A percentile compares a stretch with the other conserved stretches of the same genome.
Conservation (phyloP, 1,284 basidiomycete genomes). For the Sanghuangporus sanghuang region DNA sequence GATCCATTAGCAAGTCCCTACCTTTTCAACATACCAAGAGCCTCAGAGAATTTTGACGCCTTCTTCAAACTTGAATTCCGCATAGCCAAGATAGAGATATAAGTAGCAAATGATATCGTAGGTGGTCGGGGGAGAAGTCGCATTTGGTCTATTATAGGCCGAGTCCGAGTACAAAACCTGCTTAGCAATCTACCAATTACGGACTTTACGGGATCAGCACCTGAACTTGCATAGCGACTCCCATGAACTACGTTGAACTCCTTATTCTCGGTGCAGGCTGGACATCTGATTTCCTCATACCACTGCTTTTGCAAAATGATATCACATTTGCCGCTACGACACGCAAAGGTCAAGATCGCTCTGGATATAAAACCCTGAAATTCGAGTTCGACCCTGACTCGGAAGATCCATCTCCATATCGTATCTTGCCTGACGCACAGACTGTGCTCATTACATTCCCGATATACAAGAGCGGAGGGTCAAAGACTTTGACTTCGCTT, state of each 20-base stretch:
- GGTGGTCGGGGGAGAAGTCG: not conserved
- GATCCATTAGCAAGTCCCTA: too few species aligned
- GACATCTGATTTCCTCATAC: constrained; percentile 59
- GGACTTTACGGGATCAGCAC: not conserved
- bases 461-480: constrained; percentile 41
- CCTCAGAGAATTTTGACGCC: too few species aligned
- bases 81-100: too few species aligned
- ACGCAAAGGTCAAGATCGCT: constrained; percentile 37
- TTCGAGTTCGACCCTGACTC: constrained; percentile 47
- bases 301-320: constrained; percentile 39
- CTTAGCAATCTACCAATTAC: not conserved
- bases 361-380: constrained; percentile 33
- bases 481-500: constrained; percentile 30
- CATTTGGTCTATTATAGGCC: too few species aligned
- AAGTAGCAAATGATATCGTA: not conserved
- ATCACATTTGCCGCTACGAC: constrained; percentile 52
- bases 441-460: constrained; percentile 64
- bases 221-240: not conserved
- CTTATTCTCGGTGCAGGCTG: constrained; percentile 68
- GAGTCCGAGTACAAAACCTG: not conserved
- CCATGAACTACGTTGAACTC: constrained; percentile 37
- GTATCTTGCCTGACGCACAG: constrained; percentile 45
- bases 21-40: too few species aligned
- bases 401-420: constrained; percentile 38
- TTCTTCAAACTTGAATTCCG: too few species aligned